Conservation (phyloP, 2,329 filamentous ascomycete genomes). For the Aureobasidium sp. region DNA sequence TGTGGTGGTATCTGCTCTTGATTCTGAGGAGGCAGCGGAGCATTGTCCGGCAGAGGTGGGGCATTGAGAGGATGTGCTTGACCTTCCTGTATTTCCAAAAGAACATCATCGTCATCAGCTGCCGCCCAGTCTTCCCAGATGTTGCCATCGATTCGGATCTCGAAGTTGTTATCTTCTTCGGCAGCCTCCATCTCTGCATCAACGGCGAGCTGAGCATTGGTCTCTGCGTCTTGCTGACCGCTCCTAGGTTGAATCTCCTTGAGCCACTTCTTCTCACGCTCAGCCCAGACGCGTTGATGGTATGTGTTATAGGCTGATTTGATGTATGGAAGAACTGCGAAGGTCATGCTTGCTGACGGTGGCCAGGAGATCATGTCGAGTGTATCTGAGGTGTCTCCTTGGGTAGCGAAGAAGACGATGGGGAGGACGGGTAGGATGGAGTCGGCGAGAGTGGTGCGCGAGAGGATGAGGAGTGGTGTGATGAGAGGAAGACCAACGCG, state of each 20-base stretch:
- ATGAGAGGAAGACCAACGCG: slow-evolving; percentile 60
- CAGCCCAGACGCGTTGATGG: slow-evolving; percentile 53
- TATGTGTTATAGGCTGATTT: slow-evolving; percentile 57
- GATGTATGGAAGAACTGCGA: slow-evolving; percentile 60
- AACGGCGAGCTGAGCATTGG: slow-evolving; percentile 17
- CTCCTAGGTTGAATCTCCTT: slow-evolving; percentile 54
- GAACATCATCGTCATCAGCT: slow-evolving; percentile 28
- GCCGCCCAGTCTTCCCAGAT: slow-evolving; percentile 39
- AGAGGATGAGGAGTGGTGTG: slow-evolving; percentile 60
- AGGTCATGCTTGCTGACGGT: slow-evolving; percentile 57
- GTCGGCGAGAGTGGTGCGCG: slow-evolving; percentile 58
- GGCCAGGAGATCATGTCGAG: slow-evolving; percentile 57
- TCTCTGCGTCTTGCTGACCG: slow-evolving; percentile 24
- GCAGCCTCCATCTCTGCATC: slow-evolving; percentile 19
- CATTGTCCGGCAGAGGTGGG: slow-evolving; percentile 15
- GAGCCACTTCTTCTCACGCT: slow-evolving; percentile 54
- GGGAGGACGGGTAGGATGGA: slow-evolving; percentile 57
- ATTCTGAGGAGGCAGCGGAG: background rate
- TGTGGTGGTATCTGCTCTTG: slow-evolving; percentile 16
- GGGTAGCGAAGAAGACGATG: slow-evolving; percentile 53
- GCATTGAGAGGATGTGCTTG: slow-evolving; percentile 19
- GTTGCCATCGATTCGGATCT: slow-evolving; percentile 30
- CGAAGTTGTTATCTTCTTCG: slow-evolving; percentile 27
- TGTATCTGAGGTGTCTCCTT: slow-evolving; percentile 38
- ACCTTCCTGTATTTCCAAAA: slow-evolving; percentile 15